A percentile compares a stretch with the other conserved stretches of the same genome.
These are phyloP conservation scores for Wickerhamiella parazyma DNA, from an alignment of 805 yeast genomes.

Conservation along the genomic window DNA sequence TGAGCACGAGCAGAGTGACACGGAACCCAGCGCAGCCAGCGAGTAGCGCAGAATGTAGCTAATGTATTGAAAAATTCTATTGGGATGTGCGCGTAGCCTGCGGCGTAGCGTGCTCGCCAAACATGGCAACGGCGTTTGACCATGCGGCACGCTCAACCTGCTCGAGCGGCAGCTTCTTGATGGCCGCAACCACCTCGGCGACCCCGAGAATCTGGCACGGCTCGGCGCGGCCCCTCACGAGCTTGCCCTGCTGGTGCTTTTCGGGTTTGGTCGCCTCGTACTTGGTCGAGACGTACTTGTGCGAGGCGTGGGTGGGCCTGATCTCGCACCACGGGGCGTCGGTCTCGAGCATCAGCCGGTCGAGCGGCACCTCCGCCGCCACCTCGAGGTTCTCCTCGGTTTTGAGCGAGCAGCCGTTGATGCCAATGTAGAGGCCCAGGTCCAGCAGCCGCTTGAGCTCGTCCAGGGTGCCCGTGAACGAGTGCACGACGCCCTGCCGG, in stretches of 20 bases:
- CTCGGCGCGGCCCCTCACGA: slow-evolving; percentile 80
- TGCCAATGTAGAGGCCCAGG: slow-evolving; percentile 57
- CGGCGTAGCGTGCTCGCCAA: slow-evolving; percentile 20
- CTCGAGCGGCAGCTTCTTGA: slow-evolving; percentile 32
- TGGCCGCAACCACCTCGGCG: slow-evolving; percentile 50
- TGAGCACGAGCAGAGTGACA: slow-evolving; percentile 13
- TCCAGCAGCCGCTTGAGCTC: slow-evolving; percentile 48
- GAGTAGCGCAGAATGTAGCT: background rate
- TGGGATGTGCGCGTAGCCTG: background rate
- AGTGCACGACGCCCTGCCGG: slow-evolving; percentile 76
- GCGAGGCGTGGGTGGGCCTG: slow-evolving; percentile 66
- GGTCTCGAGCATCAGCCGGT: slow-evolving; percentile 68
- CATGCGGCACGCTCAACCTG: slow-evolving; percentile 38
- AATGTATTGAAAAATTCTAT: background rate
- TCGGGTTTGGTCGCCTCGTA: slow-evolving; percentile 56
- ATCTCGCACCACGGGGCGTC: slow-evolving; percentile 99
- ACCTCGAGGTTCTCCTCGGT: slow-evolving; percentile 60
- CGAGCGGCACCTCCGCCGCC: slow-evolving; percentile 53
- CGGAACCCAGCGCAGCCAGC: slow-evolving; percentile 8
- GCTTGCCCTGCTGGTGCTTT: slow-evolving; percentile 30
- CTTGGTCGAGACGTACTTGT: slow-evolving; percentile 28
- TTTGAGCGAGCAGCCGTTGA: slow-evolving; percentile 88
- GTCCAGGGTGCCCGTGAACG: slow-evolving; percentile 70
- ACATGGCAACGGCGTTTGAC: slow-evolving; percentile 37
- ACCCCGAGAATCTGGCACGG: slow-evolving; percentile 78